Base-by-base conservation (phyloP, 805 yeast genomes). In the Yamadazyma akitaensis region DNA sequence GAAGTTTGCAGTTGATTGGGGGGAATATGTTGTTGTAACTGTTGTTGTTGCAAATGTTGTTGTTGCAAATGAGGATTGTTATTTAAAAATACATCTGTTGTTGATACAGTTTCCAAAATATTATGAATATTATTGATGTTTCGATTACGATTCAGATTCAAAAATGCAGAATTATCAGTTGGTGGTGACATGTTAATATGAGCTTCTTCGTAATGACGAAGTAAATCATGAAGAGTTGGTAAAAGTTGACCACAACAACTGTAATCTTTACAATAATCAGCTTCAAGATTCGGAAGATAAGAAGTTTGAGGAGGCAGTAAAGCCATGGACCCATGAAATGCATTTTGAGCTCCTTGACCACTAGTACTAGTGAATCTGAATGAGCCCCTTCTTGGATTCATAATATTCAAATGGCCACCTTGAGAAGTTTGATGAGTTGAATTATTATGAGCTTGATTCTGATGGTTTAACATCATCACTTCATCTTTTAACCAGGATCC, bases 401-500 rank as follows among this genome's bases (percentile, higher is more conserved):
- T 36, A 32, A 53, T 42, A 34, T 50, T 45, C 28, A 44, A 46
- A 28, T 51, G 49, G 2, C 37, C 41, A 41, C 34, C 36, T 16
- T 37, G 37, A 31, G 42, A 19, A 24, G 31, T 19, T 11, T 39
- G 37, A 21, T 33, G 47, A 28, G 32, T 12, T 12, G 32, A 11
- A 9, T 28, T 28, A 30, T 36, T 28, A 14, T 46, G 46, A 7
- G 21, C n/a, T 3, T 34, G 40, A 46, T 46, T 45, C 19, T 42
- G 41, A 38, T 50, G 47, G 25, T 58, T 57, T 36, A 65, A 75
- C 71, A 85, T 77, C 81, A 86, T 76, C 16, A 86, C 92, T 60
- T 92, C 99, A 64, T 92, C 98, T 61, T 90, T 86, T 19, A 92
- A 73, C 99, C 99, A 92, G 13, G 94, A 84, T 12, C 97, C 97